These are phyloP conservation scores for Loxodes magnus DNA, from an alignment of 73 alveolate species.

Conservation along the genomic window DNA sequence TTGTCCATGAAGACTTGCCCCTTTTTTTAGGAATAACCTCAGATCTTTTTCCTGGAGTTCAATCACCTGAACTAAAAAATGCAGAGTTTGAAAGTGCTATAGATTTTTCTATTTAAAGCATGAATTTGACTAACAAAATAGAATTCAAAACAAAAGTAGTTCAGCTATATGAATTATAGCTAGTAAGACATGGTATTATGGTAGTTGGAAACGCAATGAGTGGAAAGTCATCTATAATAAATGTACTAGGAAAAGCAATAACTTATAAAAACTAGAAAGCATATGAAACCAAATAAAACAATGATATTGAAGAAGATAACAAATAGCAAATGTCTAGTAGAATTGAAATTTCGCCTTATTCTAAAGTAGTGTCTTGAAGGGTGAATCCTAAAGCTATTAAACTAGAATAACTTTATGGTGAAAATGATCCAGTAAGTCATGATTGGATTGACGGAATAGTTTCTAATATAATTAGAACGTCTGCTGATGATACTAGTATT, in stretches of 20 bases:
- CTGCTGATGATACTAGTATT: constrained; percentile 64
- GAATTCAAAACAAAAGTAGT: constrained; percentile 90
- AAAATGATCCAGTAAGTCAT: constrained; percentile 93
- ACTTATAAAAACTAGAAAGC: constrained; percentile 84
- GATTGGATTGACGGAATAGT: constrained; percentile 98
- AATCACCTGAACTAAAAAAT: constrained; percentile 93
- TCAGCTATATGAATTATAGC: constrained; percentile 94
- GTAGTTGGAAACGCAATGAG: constrained; percentile 97
- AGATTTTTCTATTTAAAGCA: constrained; percentile 45
- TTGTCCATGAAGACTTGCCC: constrained; percentile 92
- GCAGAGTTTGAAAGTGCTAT: constrained; percentile 73
- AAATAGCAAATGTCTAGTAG: constrained; percentile 29
- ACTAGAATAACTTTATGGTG: constrained; percentile 85
- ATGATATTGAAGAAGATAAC: constrained; percentile 55
- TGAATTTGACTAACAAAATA: constrained; percentile 82
- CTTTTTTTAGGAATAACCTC: constrained; percentile 92
- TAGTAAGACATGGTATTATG: constrained; percentile 99
- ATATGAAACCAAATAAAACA: constrained; percentile 77
- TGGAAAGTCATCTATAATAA: constrained; percentile 94
- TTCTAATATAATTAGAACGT: constrained; percentile 85
- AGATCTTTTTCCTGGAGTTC: constrained; percentile 97
- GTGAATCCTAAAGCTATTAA: constrained; percentile 97
- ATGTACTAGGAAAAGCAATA: constrained; percentile 87
- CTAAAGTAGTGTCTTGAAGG: constrained; percentile 22
- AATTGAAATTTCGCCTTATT: constrained; percentile 47